phyloP scores from a whole-genome alignment of 495 filamentous ascomycete genomes.

The Penicillium alfredii region DNA sequence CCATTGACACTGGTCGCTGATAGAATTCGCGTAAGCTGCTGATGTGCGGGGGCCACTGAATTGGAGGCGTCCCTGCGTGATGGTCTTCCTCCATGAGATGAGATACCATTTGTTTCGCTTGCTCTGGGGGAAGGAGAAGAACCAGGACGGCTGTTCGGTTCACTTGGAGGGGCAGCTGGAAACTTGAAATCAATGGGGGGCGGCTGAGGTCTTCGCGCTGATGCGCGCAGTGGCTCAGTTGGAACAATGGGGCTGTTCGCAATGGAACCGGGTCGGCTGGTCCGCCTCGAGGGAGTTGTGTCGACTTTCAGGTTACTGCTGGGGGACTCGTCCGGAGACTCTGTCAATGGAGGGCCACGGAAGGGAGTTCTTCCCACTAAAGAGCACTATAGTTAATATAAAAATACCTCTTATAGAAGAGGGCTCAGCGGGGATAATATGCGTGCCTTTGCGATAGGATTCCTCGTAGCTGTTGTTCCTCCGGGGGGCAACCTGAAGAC shows the following conservation, averaged over 20 bases:
- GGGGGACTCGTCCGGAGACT: conserved; percentile 24
- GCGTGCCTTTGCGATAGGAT: conserved; percentile 37
- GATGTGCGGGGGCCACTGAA: conserved; percentile 40
- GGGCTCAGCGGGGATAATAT: no score
- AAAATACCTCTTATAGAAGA: no score
- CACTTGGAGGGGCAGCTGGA: conserved; percentile 42
- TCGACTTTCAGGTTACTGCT: conserved; percentile 26
- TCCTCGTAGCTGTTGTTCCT: conserved; percentile 44
- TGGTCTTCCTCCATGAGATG: conserved; percentile 10
- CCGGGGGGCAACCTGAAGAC: conserved; percentile 69
- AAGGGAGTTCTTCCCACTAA: conserved; percentile 21
- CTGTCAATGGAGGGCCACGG: conserved; percentile 24
- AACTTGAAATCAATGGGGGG: conserved; percentile 64
- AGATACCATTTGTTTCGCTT: conserved; percentile 12
- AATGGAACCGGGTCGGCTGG: conserved; percentile 20
- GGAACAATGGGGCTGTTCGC: conserved; percentile 26
- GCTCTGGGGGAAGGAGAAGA: conserved; percentile 29
- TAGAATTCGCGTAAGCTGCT: conserved; percentile 63
- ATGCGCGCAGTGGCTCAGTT: conserved; percentile 21
- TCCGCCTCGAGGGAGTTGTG: conserved; percentile 20
- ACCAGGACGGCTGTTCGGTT: conserved; percentile 29
- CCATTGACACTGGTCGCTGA: conserved; percentile 63
- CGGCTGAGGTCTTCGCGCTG: conserved; percentile 33
- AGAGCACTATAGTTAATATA: conserved; percentile 5
- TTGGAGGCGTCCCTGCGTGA: conserved; percentile 14